Evolutionary conservation across 169 alveolate genomes (phyloP), one percentile per base, ranked within the genome.

Genomic region (Plasmodium vivax): DNA sequence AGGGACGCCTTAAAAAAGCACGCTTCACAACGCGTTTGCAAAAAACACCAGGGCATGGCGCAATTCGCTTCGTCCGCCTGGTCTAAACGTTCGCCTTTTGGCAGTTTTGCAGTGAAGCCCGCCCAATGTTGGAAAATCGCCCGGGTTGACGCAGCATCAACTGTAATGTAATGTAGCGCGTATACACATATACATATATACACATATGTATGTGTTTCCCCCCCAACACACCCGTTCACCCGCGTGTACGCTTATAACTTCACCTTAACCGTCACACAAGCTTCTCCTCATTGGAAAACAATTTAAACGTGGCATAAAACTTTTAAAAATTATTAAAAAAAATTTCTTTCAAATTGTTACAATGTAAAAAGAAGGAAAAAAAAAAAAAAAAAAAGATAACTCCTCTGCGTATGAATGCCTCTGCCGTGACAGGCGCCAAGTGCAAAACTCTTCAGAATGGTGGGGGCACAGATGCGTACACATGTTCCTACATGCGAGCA

Each of bases 301-400:
- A 38, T 77, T 77, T 77, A 77, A 27, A 34, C 23, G 8, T 30
- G 77, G 30, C 38, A 77, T 77, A 30, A 77, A 38, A 77, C 4
- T 16, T 77, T 77, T 77, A 38, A 77, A 77, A 77, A 77, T 77
- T n/a, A 77, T 77, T 77, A 77, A 77, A 38, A 77, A 77, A 51
- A 3, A 12, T 7, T 16, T 27, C 12, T 75, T 77, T 41, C 34
- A 77, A 77, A 38, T 0, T 77, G 27, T 38, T 77, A 77, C 43
- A 77, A 77, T 38, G 84, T 38, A 77, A 77, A 77, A 77, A 34
- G 51, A 75, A 32, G 19, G 6, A 36, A 12, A 75, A 75, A 45
- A 45, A 45, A 43, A 45, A 45, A 45, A 45, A 45, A 47, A 47
- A 47, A 47, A 47, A 8, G 62, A 16, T 51, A 16, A 51, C 62